A percentile compares a stretch with the other conserved stretches of the same genome.
Evolutionary conservation across 352 stramenopile genomes (phyloP).

Genomic region (Pythium biforme): DNA sequence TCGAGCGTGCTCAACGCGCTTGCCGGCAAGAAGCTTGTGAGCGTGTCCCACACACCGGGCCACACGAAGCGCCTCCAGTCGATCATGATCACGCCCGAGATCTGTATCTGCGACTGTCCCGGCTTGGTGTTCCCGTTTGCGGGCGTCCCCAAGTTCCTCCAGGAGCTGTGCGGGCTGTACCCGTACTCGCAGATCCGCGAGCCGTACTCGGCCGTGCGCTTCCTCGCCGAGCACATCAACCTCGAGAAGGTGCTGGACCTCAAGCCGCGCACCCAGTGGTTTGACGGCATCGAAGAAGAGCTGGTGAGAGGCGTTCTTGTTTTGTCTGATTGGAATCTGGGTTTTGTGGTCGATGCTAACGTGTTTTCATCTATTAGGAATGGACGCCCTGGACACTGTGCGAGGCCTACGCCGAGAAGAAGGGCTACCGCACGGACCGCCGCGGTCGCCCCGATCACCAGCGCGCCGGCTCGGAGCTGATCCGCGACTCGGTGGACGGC

Average conservation of each 20-base stretch:
- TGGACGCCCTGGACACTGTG: slow-evolving; percentile 84
- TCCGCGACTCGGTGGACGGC: slow-evolving; percentile 78
- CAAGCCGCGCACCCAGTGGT: slow-evolving; percentile 67
- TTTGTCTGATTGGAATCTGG: background rate
- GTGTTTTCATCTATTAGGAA: slow-evolving; percentile 35
- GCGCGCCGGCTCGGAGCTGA: slow-evolving; percentile 74
- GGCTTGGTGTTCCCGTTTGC: slow-evolving; percentile 85
- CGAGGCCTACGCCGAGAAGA: slow-evolving; percentile 84
- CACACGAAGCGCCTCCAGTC: slow-evolving; percentile 87
- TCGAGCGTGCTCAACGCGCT: slow-evolving; percentile 86
- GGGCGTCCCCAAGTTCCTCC: slow-evolving; percentile 76
- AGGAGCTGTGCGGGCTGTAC: slow-evolving; percentile 81
- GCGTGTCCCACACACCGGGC: slow-evolving; percentile 81
- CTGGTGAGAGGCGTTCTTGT: slow-evolving; percentile 45
- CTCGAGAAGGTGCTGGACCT: slow-evolving; percentile 72
- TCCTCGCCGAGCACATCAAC: slow-evolving; percentile 74
- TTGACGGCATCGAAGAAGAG: slow-evolving; percentile 77
- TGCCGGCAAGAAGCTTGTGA: slow-evolving; percentile 85
- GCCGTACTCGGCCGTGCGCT: slow-evolving; percentile 85
- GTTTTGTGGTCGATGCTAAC: too few relatives aligned
- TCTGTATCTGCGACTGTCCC: slow-evolving; percentile 86
- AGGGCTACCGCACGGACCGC: slow-evolving; percentile 76
- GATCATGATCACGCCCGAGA: slow-evolving; percentile 79
- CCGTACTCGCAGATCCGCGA: slow-evolving; percentile 88
- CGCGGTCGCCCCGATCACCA: slow-evolving; percentile 79